Evolutionary conservation across 176 grass and related monocot species (phyloP).

Genomic region (Ensete glaucum): DNA sequence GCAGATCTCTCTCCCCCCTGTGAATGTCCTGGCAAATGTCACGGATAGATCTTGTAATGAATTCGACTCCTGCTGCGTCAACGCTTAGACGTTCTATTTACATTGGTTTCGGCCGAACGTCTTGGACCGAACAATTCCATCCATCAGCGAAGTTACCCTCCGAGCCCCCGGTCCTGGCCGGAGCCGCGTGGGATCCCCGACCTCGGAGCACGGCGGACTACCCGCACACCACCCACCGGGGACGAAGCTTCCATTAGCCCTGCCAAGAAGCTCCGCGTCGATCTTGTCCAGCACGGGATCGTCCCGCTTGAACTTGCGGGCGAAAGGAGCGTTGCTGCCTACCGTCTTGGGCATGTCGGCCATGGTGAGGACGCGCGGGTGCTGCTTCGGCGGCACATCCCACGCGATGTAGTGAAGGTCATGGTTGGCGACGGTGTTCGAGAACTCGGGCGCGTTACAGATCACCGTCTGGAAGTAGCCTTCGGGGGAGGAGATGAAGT

Average conservation of each 20-base stretch:
- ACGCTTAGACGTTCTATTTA: constrained; percentile 6
- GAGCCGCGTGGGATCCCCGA: background rate
- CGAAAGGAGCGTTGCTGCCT: constrained; percentile 13
- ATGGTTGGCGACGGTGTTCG: constrained; percentile 21
- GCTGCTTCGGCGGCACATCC: constrained; percentile 20
- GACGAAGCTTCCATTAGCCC: constrained; percentile 2
- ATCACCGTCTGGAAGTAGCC: constrained; percentile 23
- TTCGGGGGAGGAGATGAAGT: constrained; percentile 27
- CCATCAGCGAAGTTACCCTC: constrained; percentile 5
- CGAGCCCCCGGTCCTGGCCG: constrained; percentile 16
- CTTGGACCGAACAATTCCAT: background rate
- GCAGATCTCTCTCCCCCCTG: too few species aligned
- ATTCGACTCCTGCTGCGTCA: background rate
- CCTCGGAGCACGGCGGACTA: background rate
- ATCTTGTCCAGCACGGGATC: constrained; percentile 8
- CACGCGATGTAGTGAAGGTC: constrained; percentile 30
- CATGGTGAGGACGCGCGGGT: constrained; percentile 2
- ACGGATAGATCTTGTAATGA: background rate
- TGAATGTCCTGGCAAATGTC: too few species aligned
- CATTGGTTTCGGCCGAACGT: constrained; percentile 14
- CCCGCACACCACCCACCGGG: constrained; percentile 24
- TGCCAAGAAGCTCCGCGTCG: constrained; percentile 16
- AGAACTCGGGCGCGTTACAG: constrained; percentile 18
- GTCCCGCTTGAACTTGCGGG: constrained; percentile 22
- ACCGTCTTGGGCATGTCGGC: constrained; percentile 6